Base-by-base conservation (phyloP, 306 rosid species). In the Erythrophleum fordii region DNA sequence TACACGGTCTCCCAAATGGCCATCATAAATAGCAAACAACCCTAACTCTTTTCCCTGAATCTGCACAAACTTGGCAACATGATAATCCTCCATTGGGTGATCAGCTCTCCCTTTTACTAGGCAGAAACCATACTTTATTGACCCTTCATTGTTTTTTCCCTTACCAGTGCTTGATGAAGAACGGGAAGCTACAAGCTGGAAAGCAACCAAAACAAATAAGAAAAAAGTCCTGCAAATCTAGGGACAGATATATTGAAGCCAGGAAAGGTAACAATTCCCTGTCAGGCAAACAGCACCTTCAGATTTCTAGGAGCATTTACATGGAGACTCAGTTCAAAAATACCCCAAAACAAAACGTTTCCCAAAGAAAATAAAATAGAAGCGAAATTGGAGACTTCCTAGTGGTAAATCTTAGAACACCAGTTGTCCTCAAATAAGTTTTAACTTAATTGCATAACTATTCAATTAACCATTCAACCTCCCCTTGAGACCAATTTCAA, bases 71-170 rank as follows among this genome's bases (percentile, higher is more conserved):
- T 95, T 91, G 76, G 99, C 91, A 76, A 95, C 99, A 82, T 95
- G 97, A 84, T 91, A 93, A 88, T 95, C 99, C 88, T 95, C 99
- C 99, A 95, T 95, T 49, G 97, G 97, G 80, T 95, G 99, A 80
- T 93, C 92, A 70, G 99, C 97, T 91, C 85, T 95, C 77, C 99
- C 97, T 82, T 95, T 95, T 18, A 91, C 90, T 48, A 95, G 81
- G 83, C 92, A 83, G 82, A 92, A 95, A 75, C 99, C 99, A 75
- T 84, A 95, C 90, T 90, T 95, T 75, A 90, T 84, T 75, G 85
- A n/a, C 56, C 97, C 95, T 25, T 86, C 97, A 17, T 80, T 80
- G 80, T 72, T 90, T 88, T 83, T 90, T 48, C 98, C 98, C 80
- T 90, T 92, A 56, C 98, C 98, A 45, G 90, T 87, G 89, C 90